Evolutionary conservation across 2,329 filamentous ascomycete genomes (phyloP).

Genomic region (Aspergillus ruber): DNA sequence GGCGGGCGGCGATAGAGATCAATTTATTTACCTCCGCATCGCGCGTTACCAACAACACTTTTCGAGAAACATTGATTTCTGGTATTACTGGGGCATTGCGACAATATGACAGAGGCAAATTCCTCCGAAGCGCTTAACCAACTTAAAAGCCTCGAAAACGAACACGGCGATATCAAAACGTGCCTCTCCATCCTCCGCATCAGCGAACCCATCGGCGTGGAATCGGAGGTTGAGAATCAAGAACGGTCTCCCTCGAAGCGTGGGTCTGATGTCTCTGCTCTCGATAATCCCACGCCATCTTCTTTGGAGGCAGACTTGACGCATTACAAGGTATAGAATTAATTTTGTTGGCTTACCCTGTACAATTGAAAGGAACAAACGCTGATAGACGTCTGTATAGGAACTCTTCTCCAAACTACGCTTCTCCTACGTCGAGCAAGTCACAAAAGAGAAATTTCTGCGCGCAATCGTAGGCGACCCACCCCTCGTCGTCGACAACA

Average conservation of each 20-base stretch:
- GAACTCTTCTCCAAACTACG: slow-evolving; percentile 93
- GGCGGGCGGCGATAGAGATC: background rate
- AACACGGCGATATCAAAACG: slow-evolving; percentile 43
- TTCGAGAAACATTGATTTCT: background rate
- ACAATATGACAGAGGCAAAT: slow-evolving; percentile 14
- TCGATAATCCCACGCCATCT: slow-evolving; percentile 64
- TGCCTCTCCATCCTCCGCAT: slow-evolving; percentile 66
- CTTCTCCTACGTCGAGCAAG: slow-evolving; percentile 96
- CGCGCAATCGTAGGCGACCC: slow-evolving; percentile 86
- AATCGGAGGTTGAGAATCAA: slow-evolving; percentile 17
- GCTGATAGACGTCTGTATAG: slow-evolving; percentile 22
- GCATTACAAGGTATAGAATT: slow-evolving; percentile 64
- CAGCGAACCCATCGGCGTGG: slow-evolving; percentile 63
- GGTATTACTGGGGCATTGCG: background rate
- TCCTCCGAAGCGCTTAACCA: slow-evolving; percentile 27
- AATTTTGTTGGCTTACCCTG: background rate
- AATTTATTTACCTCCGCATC: slow-evolving; percentile 16
- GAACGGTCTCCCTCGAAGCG: slow-evolving; percentile 42
- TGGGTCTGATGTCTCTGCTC: slow-evolving; percentile 66
- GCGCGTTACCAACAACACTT: background rate
- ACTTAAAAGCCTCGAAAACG: slow-evolving; percentile 40
- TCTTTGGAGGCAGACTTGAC: slow-evolving; percentile 74
- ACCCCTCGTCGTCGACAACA: slow-evolving; percentile 72
- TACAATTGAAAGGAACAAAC: background rate
- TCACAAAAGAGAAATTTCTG: slow-evolving; percentile 97